Base-by-base conservation (phyloP, 108 stramenopile species). In the Bacterosira constricta region DNA sequence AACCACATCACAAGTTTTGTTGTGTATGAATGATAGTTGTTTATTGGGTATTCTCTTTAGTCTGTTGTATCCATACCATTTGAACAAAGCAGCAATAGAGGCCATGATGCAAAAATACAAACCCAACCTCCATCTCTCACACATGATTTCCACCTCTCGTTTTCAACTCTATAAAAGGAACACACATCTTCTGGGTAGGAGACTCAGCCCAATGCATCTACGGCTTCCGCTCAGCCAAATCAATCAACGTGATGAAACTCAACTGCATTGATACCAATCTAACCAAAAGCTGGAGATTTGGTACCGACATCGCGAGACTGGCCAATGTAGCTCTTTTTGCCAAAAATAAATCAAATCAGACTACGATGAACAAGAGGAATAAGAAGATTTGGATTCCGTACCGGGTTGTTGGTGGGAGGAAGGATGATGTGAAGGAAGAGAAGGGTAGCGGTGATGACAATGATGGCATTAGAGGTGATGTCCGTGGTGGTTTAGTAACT, bases 181-280 rank as follows among this genome's bases (percentile, higher is more conserved):
- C 75, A 12, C 57, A 65, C n/a, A 38, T 77, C 27, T 75, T 72
- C 44, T 64, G 81, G 29, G 80, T 85, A 8, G 83, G 83, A 2
- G 83, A 85, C 37, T 71, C 83, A 7, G 83, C 77, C 1, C 83
- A 85, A 53, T 52, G 71, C 3, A 78, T 85, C 15, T 85, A 85
- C 25, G 45, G 60, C 10, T 85, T 85, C 31, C 70, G 83, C 10
- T 80, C 80, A 17, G 83, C 83, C 13, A 81, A 68, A 63, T 52
- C 71, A 0, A 15, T 59, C 35, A 35, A 65, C 25, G 64, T 81
- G 36, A 65, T 81, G 76, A 37, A 44, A 13, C 47, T 81, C 11
- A 31, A 55, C 10, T 53, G 69, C 3, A 50, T 49, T 9, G 72
- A 77, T 27, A 2, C 47, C 31, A 20, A 20, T 30, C 57, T 85